Conservation (phyloP, 2,329 filamentous ascomycete species). For the Orbilia quercus region DNA sequence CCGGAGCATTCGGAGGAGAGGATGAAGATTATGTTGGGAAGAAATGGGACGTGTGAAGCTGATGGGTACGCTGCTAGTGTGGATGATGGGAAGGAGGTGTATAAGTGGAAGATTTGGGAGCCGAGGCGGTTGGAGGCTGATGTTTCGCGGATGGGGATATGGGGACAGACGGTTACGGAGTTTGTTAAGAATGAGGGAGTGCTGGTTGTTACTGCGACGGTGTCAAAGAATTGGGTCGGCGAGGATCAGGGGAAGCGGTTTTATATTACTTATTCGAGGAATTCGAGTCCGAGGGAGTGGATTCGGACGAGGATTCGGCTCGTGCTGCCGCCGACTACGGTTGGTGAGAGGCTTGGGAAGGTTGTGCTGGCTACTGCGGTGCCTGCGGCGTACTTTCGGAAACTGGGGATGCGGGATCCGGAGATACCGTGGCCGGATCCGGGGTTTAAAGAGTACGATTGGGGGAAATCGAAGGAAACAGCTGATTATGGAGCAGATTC, state of each 20-base stretch:
- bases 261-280: constrained; percentile 16
- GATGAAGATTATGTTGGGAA: constrained; percentile 21
- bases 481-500: too few relatives aligned
- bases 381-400: constrained; percentile 41
- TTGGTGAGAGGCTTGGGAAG: constrained; percentile 8
- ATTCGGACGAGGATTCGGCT: constrained; percentile 6
- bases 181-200: constrained; percentile 1
- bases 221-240: constrained; percentile 34
- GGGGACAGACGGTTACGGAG: constrained; percentile 25
- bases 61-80: constrained; percentile 27
- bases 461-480: constrained; percentile 2
- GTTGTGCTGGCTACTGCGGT: constrained; percentile 23
- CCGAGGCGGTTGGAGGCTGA: constrained; percentile 38
- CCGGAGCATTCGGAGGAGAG: constrained; percentile 28
- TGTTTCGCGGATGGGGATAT: constrained; percentile 40
- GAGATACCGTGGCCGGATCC: constrained; percentile 42
- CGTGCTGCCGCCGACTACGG: constrained; percentile 15
- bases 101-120: constrained; percentile 32
- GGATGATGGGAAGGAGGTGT: constrained; percentile 1
- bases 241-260: constrained; percentile 24
- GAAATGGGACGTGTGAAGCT: constrained; percentile 14
- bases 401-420: constrained; percentile 30
- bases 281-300: constrained; percentile 31
- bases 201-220: constrained; percentile 2
- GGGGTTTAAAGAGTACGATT: constrained; percentile 29